Evolutionary conservation across 306 rosid species (phyloP), one percentile per base, ranked within the genome.

Genomic region (Inga laurina): DNA sequence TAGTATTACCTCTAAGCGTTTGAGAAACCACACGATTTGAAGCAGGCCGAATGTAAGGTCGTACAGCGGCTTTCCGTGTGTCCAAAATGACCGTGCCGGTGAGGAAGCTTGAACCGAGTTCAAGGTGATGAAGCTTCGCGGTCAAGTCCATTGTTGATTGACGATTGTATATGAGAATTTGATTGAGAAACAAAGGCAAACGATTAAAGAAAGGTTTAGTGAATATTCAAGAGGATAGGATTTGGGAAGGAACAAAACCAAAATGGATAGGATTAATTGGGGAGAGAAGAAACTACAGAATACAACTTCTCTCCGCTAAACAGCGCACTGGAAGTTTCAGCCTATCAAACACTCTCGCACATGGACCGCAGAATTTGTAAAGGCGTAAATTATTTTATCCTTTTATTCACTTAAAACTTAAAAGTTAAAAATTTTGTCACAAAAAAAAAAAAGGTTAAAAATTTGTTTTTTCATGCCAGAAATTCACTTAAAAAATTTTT

Each of bases 61-160:
- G 86, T 21, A 83, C 13, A 70, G 85, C 66, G 49, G 90, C 21
- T 67, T 82, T 85, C 14, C 79, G 88, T 4, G 94, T 34, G 18
- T 93, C 88, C 27, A 91, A 52, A 75, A 88, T 78, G 45, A 93
- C 83, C 0, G 93, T 74, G 44, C 91, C 98, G 78, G 87, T 65
- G 84, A 92, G 85, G 84, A 91, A 92, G 83, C 76, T 70, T 3
- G 93, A 84, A 86, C 89, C 86, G 82, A 95, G 94, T 83, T 91
- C 91, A 21, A 92, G 88, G 79, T 86, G 92, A 45, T 90, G 93
- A 81, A 96, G 91, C 86, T 91, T 95, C 7, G 90, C 72, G 5
- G 90, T 72, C 19, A 93, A 87, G 43, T 90, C 99, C 99, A 93
- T 92, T 79, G 24, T 77, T 24, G 57, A 82, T 6, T 18, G 76